Percentiles rank a stretch among this genome's conserved stretches.
These are phyloP conservation scores for Lecanicillium sp. DNA, from an alignment of 2,329 filamentous ascomycete genomes.

Conservation along the genomic window DNA sequence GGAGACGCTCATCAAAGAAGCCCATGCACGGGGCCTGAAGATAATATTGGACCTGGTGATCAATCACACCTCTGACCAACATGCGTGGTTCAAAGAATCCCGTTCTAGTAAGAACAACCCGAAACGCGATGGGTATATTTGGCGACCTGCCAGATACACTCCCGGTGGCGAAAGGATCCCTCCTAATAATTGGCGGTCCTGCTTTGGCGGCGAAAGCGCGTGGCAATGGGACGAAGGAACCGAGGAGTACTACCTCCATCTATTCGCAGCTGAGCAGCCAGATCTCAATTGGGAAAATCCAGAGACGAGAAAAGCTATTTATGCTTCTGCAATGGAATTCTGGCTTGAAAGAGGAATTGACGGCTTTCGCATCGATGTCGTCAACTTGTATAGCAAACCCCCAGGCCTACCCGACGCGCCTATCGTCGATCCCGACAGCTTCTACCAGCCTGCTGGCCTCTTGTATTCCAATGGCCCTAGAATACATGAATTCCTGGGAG, in stretches of 20 bases:
- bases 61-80: constrained; percentile 55
- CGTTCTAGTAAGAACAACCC: constrained; percentile 38
- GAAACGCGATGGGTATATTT: constrained; percentile 58
- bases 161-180: constrained; percentile 40
- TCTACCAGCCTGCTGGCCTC: constrained; percentile 42
- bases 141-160: constrained; percentile 40
- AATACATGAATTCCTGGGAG: constrained; percentile 58
- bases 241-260: constrained; percentile 45
- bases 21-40: constrained; percentile 53
- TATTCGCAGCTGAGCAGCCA: constrained; percentile 63
- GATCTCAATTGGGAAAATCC: constrained; percentile 72
- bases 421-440: constrained; percentile 34
- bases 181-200: constrained; percentile 48
- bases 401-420: constrained; percentile 50
- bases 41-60: constrained; percentile 66
- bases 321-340: constrained; percentile 55
- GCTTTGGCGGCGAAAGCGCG: constrained; percentile 39
- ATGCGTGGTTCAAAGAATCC: constrained; percentile 50
- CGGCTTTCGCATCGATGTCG: constrained; percentile 60
- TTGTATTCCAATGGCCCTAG: constrained; percentile 60
- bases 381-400: constrained; percentile 64
- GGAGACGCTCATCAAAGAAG: constrained; percentile 50
- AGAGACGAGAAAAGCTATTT: constrained; percentile 57
- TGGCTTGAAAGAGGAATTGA: constrained; percentile 63
- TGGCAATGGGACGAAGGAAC: constrained; percentile 45